A percentile compares a stretch with the other conserved stretches of the same genome.
phyloP scores from a whole-genome alignment of 371 early-diverging fungal genomes.

The Mortierella sp. region DNA sequence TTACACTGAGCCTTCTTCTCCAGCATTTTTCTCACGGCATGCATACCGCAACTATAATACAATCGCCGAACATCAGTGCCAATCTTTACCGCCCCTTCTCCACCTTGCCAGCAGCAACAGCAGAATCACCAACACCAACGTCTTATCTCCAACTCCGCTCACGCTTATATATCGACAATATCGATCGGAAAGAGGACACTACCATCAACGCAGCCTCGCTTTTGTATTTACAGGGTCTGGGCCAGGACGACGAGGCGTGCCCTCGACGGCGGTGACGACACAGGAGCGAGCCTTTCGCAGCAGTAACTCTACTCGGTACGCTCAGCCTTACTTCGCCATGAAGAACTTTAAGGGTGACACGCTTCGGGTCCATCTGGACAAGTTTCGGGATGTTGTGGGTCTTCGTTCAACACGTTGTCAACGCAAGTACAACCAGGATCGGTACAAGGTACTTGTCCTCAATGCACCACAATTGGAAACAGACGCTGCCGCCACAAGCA shows the following conservation, averaged over 20 bases:
- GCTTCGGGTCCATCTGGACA: conserved; percentile 35
- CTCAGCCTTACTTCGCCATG: conserved; percentile 50
- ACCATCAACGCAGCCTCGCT: not conserved
- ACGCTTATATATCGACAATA: not conserved
- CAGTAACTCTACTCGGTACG: conserved; percentile 10
- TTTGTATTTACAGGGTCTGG: not conserved
- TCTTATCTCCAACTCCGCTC: not conserved
- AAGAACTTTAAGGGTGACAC: conserved; percentile 47
- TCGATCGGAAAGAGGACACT: not conserved
- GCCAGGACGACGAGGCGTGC: not conserved
- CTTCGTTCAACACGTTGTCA: conserved; percentile 58
- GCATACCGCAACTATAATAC: conserved; percentile 10
- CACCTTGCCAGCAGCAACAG: not conserved
- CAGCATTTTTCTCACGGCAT: conserved; percentile 11
- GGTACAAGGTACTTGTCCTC: conserved; percentile 53
- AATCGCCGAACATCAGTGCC: not conserved
- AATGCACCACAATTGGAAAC: conserved; percentile 34
- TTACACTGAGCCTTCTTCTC: not conserved
- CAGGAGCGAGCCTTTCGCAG: conserved; percentile 18
- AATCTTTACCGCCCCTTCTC: not conserved
- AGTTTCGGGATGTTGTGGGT: conserved; percentile 52
- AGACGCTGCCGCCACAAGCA: not conserved
- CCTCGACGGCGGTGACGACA: not conserved
- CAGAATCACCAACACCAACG: not conserved
- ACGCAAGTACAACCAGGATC: conserved; percentile 50